Conservation (phyloP, 2,329 filamentous ascomycete genomes). For the Akanthomyces uredinophilus region DNA sequence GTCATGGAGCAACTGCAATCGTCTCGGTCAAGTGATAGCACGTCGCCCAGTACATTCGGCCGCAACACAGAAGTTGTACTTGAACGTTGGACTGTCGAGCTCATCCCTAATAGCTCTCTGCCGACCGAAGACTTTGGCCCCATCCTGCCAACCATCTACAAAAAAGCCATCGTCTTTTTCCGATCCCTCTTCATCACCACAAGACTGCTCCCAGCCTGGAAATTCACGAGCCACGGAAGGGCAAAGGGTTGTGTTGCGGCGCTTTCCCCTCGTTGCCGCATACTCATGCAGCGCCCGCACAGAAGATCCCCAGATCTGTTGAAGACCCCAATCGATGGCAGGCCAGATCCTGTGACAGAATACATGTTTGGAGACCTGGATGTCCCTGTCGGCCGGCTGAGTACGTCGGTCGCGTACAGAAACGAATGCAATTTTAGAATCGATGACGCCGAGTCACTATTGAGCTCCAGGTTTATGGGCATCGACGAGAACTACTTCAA, state of each 20-base stretch:
- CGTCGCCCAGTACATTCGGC: slow-evolving; percentile 34
- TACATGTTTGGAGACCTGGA: slow-evolving; percentile 81
- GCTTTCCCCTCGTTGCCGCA: slow-evolving; percentile 74
- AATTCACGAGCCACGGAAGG: slow-evolving; percentile 67
- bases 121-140: slow-evolving; percentile 55
- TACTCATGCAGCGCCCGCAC: slow-evolving; percentile 57
- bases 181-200: slow-evolving; percentile 79
- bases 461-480: slow-evolving; percentile 91
- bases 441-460: slow-evolving; percentile 81
- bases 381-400: slow-evolving; percentile 79
- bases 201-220: slow-evolving; percentile 80
- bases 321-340: slow-evolving; percentile 33
- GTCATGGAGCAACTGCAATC: slow-evolving; percentile 75
- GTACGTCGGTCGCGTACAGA: slow-evolving; percentile 76
- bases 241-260: slow-evolving; percentile 63
- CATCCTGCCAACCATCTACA: slow-evolving; percentile 82
- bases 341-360: slow-evolving; percentile 52
- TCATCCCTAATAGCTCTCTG: slow-evolving; percentile 52
- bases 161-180: slow-evolving; percentile 94
- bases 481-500: slow-evolving; percentile 83
- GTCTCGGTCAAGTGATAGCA: slow-evolving; percentile 49
- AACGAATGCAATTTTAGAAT: slow-evolving; percentile 86
- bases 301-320: slow-evolving; percentile 62
- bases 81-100: slow-evolving; percentile 84
- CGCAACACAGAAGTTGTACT: slow-evolving; percentile 70